Base-by-base conservation (phyloP, 169 alveolate species). In the Plasmodium ovale region DNA sequence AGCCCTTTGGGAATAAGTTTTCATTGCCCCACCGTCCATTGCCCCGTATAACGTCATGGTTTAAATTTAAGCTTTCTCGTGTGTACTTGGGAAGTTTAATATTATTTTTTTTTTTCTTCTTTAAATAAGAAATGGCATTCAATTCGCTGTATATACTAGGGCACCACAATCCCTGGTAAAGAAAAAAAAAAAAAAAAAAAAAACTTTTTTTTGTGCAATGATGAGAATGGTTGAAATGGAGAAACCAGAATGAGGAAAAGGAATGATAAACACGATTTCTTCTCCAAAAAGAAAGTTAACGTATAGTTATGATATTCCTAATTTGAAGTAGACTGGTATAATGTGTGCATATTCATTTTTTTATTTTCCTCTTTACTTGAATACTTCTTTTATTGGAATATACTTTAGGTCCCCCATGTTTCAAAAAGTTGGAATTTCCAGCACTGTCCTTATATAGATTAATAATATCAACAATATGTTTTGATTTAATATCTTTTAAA, bases 1-100 rank as follows among this genome's bases (percentile, higher is more conserved):
- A 95, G n/a, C 97, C 97, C 68, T 94, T 94, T 10, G 97, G 96
- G 70, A 93, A 95, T 42, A 94, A 93, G 10, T 91, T 59, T 71
- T 95, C 97, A 49, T 93, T 94, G 29, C 97, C 97, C 97, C 97
- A 95, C 37, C 97, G 94, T 51, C 97, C 97, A 42, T 93, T 91
- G 10, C 97, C 97, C 54, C 95, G 91, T 23, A 95, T 94, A n/a
- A 95, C 96, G 51, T 94, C 96, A 35, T 94, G 88, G 72, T 94
- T 92, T 85, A 95, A 87, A 56, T 92, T 87, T 47, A 95, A 92
- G 35, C 97, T 93, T 87, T 90, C 94, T 49, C 95, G 88, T 7
- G 97, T 94, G 82, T 95, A 95, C 87, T 95, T 95, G 51, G 97
- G 97, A 12, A 95, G 92, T 33, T 95, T 74, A 59, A 89, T 93